Evolutionary conservation across 257 asterid species (phyloP), one percentile per base, ranked within the genome.

Genomic region (Solanum chiquidenum): DNA sequence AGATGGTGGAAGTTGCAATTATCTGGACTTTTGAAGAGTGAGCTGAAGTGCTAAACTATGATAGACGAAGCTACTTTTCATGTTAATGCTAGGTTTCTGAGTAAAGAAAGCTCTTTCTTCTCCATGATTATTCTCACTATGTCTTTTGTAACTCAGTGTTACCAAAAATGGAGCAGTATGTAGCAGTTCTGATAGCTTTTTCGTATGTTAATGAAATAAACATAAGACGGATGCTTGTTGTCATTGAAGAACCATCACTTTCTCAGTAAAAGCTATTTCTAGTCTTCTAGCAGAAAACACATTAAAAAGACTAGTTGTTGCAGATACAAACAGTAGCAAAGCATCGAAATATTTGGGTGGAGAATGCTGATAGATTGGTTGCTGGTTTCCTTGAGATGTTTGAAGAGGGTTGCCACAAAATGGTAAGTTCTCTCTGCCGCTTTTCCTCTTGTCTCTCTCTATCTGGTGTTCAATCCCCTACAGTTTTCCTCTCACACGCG

Each of bases 331-430:
- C 91, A 29, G 95, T 92, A 87, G 90, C 90, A 85, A 92, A 89
- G 88, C 92, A 92, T 37, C 93, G 91, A 44, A 90, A 92, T 75
- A 86, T 92, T 40, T 93, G 94, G 95, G 93, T 92, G 84, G 95
- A 93, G 84, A 93, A 93, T 90, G 95, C 94, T 16, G 95, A 93
- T 84, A 88, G 94, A 27, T 75, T 88, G 89, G 95, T 93, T 87
- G 94, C 94, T 46, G 95, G 95, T 52, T 93, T 93, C 91, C 94
- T 93, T 9, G 94, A 92, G 90, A 92, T 90, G 94, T 93, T 93
- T 52, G 94, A 93, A 89, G 95, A 93, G 88, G 87, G 94, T 87
- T 92, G 92, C 87, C 94, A 92, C 88, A 90, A 89, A 44, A 83
- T 92, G 94, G 94, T 92, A 38, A 40, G 83, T 55, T 85, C 42